Conservation (phyloP, 257 asterid species). For the Solanum etuberosum region DNA sequence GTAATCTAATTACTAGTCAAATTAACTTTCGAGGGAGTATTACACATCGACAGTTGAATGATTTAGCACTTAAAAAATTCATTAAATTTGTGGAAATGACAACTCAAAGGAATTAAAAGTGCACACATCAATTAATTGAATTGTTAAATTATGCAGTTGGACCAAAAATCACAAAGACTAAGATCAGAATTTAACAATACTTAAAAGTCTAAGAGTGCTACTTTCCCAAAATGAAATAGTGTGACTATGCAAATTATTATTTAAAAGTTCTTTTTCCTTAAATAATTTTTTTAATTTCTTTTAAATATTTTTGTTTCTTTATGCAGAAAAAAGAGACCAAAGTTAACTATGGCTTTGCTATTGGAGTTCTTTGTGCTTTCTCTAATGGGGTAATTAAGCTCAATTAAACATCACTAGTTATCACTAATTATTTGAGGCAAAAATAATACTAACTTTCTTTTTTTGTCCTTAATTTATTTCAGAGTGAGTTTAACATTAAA, state of each 20-base stretch:
- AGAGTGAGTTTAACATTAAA: slow-evolving; percentile 69
- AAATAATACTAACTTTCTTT: not conserved
- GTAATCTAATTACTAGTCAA: no score
- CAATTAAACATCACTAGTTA: not conserved
- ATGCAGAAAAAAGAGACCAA: slow-evolving; percentile 54
- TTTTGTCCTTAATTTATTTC: slow-evolving; percentile 4
- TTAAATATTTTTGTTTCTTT: not conserved
- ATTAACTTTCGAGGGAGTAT: no score
- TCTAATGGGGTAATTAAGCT: slow-evolving; percentile 41
- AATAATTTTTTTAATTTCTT: not conserved
- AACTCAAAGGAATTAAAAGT: no score
- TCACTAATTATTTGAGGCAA: not conserved
- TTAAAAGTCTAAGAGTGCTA: no score
- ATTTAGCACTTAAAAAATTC: no score
- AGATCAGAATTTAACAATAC: no score
- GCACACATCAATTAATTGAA: no score
- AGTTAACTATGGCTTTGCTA: slow-evolving; percentile 40
- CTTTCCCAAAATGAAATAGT: no score
- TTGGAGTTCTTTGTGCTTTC: slow-evolving; percentile 55
- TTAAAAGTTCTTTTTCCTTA: not conserved
- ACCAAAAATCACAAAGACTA: no score
- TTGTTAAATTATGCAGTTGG: no score
- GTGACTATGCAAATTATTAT: not conserved
- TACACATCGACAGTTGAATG: no score
- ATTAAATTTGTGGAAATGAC: no score